These are phyloP conservation scores for Plasmodium cynomolgi DNA, from an alignment of 169 alveolate species.

Conservation along the genomic window DNA sequence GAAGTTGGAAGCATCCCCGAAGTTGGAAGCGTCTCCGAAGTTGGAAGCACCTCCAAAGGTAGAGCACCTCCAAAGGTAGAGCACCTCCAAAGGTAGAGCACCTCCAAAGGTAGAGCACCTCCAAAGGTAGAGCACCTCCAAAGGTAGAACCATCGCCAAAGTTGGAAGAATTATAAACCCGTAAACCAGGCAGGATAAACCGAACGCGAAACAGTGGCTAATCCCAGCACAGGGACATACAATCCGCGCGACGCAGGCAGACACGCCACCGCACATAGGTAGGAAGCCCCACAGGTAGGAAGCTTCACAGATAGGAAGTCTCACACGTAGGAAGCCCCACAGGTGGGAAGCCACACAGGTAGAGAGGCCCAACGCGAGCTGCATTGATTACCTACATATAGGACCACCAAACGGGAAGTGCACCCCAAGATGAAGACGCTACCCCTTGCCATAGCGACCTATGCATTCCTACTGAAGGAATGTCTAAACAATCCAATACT, in stretches of 20 bases:
- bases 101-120: too few species aligned
- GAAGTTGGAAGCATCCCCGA: background rate
- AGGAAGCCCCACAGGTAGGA: too few species aligned
- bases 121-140: too few species aligned
- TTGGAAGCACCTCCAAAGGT: too few species aligned
- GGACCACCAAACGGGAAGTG: background rate
- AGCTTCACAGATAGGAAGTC: too few species aligned
- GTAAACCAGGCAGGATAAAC: background rate
- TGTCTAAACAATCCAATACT: background rate
- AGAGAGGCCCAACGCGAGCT: too few species aligned
- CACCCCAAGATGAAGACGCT: background rate
- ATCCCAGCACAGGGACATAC: background rate
- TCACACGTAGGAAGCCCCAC: too few species aligned
- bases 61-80: too few species aligned
- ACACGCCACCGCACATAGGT: too few species aligned
- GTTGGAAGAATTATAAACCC: background rate
- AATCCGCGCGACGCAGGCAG: background rate
- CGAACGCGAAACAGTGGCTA: background rate
- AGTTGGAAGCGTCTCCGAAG: background rate
- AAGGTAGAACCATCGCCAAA: too few species aligned
- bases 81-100: too few species aligned
- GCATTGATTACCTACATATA: background rate
- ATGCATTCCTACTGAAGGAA: background rate
- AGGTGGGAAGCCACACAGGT: too few species aligned
- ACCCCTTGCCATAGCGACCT: background rate